Evolutionary conservation across 176 grass and related monocot genomes (phyloP).

Genomic region (Triticum timopheevii): DNA sequence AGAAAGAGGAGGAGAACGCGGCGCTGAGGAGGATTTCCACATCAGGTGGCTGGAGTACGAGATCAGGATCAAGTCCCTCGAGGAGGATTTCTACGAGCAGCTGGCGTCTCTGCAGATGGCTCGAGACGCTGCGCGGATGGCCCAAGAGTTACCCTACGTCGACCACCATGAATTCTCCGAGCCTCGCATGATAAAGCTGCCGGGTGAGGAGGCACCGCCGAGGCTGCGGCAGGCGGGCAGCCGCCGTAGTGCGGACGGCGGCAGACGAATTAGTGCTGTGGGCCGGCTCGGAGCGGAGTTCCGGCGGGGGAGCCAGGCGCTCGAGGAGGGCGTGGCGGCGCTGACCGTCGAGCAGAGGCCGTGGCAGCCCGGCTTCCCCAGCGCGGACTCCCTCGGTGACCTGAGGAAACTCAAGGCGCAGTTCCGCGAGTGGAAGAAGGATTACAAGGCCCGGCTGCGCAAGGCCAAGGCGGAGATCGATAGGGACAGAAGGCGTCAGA

Average conservation of each 20-base stretch:
- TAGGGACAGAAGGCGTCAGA: constrained; percentile 9
- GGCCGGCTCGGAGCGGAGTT: constrained; percentile 26
- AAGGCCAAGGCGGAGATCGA: constrained; percentile 17
- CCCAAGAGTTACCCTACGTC: not conserved
- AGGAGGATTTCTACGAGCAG: constrained; percentile 44
- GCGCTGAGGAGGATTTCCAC: constrained; percentile 43
- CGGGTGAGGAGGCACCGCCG: not conserved
- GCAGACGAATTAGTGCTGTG: not conserved
- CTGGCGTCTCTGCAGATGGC: constrained; percentile 27
- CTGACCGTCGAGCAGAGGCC: not conserved
- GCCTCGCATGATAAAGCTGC: not conserved
- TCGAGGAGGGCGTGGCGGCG: constrained; percentile 18
- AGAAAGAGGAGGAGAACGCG: constrained; percentile 45
- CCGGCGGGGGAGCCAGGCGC: constrained; percentile 23
- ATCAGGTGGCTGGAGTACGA: constrained; percentile 47
- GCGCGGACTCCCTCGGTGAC: not conserved
- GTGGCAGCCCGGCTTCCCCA: not conserved
- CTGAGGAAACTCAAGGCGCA: constrained; percentile 41
- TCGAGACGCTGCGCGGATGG: constrained; percentile 7
- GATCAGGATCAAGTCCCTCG: constrained; percentile 49
- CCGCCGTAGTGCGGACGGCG: not conserved
- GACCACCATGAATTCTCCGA: not conserved
- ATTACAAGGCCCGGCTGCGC: constrained; percentile 39
- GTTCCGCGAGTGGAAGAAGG: constrained; percentile 52
- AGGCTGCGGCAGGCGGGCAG: not conserved